Base-by-base conservation (phyloP, 192 early-diverging fungal genomes). In the Gorgonomyces haynaldii region DNA sequence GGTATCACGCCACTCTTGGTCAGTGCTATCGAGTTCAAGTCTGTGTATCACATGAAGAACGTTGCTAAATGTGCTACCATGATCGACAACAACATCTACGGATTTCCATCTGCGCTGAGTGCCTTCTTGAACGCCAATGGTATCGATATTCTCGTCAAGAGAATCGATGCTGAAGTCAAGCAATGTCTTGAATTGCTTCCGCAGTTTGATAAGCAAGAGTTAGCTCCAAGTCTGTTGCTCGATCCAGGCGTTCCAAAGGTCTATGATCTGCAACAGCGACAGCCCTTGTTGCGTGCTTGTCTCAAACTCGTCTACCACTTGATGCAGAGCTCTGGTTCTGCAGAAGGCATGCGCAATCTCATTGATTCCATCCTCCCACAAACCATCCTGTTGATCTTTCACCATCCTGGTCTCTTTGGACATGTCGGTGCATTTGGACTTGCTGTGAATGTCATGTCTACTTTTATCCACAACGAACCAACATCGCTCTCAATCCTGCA, bases 401-500 rank as follows among this genome's bases (percentile, higher is more conserved):
- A 80, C 44, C 61, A 85, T 27, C 77, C 84, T 0, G 67, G 72
- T 6, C 67, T 80, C 16, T 94, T 91, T 63, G 89, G 89, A 20
- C 76, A 69, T 29, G 84, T 81, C 41, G 45, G 39, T 5, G 69
- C 91, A 2, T 90, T 85, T 55, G 88, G 89, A 13, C 69, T 85
- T 63, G 88, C 89, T 0, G 83, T 91, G 50, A 90, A 92, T 55
- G 84, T 92, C 30, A 90, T 88, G 76, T 81, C 93, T 0, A 89
- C 86, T 3, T 85, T 99, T 40, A 89, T 99, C 28, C 90, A 99
- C 56, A 99, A 99, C 52, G 96, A 99, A 47, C 96, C 96, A 1
- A 96, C 93, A 0, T 89, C 80, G 10, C 64, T 99, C 21, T 60
- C 84, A 6, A 94, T 99, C 42, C 72, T 99, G 28, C 96, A 99